phyloP scores from a whole-genome alignment of 352 stramenopile species.

The Pelagophyceae sp. region DNA sequence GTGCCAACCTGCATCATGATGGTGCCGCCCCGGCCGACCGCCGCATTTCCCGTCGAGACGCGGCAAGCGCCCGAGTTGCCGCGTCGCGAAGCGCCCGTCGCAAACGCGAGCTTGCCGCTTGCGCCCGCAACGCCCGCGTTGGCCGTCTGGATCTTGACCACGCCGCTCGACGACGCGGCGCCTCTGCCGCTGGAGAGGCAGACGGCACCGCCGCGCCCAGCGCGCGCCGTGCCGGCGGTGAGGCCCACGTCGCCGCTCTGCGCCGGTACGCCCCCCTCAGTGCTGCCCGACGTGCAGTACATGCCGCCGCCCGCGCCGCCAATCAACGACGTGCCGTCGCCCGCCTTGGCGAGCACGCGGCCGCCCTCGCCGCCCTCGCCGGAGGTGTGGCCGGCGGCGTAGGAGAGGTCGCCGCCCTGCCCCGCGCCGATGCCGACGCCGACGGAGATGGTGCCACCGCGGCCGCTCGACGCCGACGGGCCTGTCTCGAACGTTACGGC shows the following conservation, averaged over 20 bases:
- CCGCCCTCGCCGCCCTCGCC: neutral
- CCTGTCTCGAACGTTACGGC: too few relatives aligned
- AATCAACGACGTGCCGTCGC: neutral
- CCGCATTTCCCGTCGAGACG: neutral
- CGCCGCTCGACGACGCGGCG: slow-evolving; percentile 50
- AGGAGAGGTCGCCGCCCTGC: neutral
- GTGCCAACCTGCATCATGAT: neutral
- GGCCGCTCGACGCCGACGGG: neutral
- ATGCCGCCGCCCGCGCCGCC: neutral
- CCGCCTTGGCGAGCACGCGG: neutral
- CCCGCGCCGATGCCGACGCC: neutral
- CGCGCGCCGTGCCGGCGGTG: neutral
- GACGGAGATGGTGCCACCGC: neutral
- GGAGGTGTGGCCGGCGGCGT: neutral
- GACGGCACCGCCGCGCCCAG: neutral
- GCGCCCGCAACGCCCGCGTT: slow-evolving; percentile 51
- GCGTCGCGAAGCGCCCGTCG: slow-evolving; percentile 43
- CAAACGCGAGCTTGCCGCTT: slow-evolving; percentile 49
- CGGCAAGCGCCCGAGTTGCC: slow-evolving; percentile 36
- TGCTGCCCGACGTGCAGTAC: neutral
- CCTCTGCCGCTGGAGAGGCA: slow-evolving; percentile 31
- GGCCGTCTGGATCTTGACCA: slow-evolving; percentile 49
- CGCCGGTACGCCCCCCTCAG: neutral
- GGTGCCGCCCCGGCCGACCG: neutral
- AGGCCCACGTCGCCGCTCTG: neutral